These are phyloP conservation scores for Herpetospermum pedunculosum DNA, from an alignment of 306 rosid genomes.

Conservation along the genomic window DNA sequence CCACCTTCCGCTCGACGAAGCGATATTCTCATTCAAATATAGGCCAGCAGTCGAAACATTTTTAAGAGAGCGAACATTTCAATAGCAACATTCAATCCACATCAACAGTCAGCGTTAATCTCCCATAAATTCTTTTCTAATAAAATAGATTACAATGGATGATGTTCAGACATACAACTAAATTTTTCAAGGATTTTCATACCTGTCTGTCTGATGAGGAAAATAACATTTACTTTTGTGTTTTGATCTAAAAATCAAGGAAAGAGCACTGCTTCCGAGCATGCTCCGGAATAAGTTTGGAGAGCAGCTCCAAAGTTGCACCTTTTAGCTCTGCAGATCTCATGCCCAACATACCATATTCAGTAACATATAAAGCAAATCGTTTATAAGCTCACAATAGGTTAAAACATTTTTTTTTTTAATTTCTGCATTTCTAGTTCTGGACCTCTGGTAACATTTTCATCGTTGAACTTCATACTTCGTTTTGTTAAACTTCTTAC, in stretches of 20 bases:
- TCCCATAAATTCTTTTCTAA: not conserved
- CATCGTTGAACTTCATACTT: not conserved
- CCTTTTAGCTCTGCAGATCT: constrained; percentile 43
- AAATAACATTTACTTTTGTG: not conserved
- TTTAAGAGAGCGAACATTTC: no score
- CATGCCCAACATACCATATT: not conserved
- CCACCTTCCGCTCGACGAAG: not conserved
- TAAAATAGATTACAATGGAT: constrained; percentile 1
- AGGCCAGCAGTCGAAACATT: not conserved
- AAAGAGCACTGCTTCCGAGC: constrained; percentile 50
- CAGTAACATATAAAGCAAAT: not conserved
- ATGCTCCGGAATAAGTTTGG: constrained; percentile 49
- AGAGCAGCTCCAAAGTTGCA: constrained; percentile 41
- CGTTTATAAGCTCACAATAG: not conserved
- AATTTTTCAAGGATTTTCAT: not conserved
- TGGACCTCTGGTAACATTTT: not conserved
- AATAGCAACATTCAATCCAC: not conserved
- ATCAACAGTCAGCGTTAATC: not conserved
- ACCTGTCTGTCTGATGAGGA: not conserved
- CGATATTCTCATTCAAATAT: not conserved
- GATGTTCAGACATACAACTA: not conserved
- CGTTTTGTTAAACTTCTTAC: not conserved
- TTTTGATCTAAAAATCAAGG: constrained; percentile 25
- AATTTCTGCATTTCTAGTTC: not conserved
- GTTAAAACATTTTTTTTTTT: not conserved